Percentiles rank a stretch among this genome's conserved stretches.
Evolutionary conservation across 2,329 filamentous ascomycete genomes (phyloP).

Genomic region (Fusarium hainanense): DNA sequence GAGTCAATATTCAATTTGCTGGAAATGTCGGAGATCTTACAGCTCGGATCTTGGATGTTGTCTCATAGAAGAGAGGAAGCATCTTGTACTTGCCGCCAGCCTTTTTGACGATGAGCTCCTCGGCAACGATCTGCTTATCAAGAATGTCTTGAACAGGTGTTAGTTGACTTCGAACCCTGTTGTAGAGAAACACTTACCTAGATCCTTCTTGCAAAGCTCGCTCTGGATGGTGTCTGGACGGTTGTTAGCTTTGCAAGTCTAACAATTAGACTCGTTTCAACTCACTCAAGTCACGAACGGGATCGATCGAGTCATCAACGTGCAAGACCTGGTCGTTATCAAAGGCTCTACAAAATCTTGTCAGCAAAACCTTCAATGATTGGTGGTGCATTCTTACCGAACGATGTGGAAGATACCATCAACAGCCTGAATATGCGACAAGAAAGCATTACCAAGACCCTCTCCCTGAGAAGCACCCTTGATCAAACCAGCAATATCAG

Average conservation of each 20-base stretch:
- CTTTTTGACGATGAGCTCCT: slow-evolving; percentile 55
- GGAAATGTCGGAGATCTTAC: slow-evolving; percentile 17
- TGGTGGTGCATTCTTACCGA: slow-evolving; percentile 41
- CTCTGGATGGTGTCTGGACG: slow-evolving; percentile 43
- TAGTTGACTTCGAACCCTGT: too few species aligned
- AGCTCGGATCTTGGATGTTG: slow-evolving; percentile 54
- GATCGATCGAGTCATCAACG: slow-evolving; percentile 60
- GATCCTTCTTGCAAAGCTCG: slow-evolving; percentile 54
- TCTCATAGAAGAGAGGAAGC: slow-evolving; percentile 58
- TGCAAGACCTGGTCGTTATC: slow-evolving; percentile 59
- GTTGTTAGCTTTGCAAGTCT: slow-evolving; percentile 5
- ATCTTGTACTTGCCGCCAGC: slow-evolving; percentile 59
- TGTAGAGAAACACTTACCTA: slow-evolving; percentile 38
- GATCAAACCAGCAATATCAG: slow-evolving; percentile 59
- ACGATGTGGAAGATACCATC: slow-evolving; percentile 60
- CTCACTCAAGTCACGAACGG: slow-evolving; percentile 56
- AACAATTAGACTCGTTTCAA: slow-evolving; percentile 14
- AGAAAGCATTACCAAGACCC: slow-evolving; percentile 58
- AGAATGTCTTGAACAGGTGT: slow-evolving; percentile 53
- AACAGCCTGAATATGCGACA: slow-evolving; percentile 59
- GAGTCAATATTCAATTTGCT: not conserved
- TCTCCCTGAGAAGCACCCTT: slow-evolving; percentile 58
- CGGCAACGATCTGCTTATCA: slow-evolving; percentile 52
- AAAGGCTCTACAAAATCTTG: slow-evolving; percentile 50
- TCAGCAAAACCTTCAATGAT: not conserved